Conservation (phyloP, 106 monocot species). For the Chionographis japonica region DNA sequence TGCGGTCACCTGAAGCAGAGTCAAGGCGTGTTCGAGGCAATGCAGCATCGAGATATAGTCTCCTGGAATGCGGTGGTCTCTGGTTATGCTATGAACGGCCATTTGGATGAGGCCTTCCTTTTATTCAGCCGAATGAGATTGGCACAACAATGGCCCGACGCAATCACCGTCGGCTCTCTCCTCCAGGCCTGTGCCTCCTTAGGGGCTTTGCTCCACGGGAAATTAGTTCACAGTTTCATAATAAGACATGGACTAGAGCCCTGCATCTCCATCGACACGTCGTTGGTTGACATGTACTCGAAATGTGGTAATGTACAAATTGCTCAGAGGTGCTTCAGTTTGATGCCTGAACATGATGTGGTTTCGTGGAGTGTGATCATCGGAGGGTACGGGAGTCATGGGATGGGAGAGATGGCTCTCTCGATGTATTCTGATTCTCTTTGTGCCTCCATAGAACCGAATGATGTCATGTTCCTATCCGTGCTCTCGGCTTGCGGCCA, state of each 20-base stretch:
- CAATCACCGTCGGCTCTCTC: constrained; percentile 45
- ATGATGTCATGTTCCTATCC: constrained; percentile 40
- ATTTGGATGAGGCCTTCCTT: constrained; percentile 28
- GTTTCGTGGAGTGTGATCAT: constrained; percentile 46
- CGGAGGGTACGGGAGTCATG: constrained; percentile 38
- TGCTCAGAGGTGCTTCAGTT: constrained; percentile 30
- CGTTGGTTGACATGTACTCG: constrained; percentile 54
- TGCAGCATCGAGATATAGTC: constrained; percentile 45
- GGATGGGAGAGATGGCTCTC: constrained; percentile 30
- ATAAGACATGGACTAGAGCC: constrained; percentile 15
- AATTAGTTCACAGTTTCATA: constrained; percentile 34
- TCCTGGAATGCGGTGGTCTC: constrained; percentile 71
- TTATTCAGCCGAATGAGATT: constrained; percentile 37
- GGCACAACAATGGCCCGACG: constrained; percentile 26
- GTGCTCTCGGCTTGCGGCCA: constrained; percentile 50
- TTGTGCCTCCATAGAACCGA: constrained; percentile 24
- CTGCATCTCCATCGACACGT: constrained; percentile 36
- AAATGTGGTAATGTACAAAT: constrained; percentile 36
- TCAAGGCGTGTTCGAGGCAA: constrained; percentile 27
- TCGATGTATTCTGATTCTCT: constrained; percentile 21
- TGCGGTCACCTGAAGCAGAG: constrained; percentile 31
- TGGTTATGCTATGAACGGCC: constrained; percentile 41
- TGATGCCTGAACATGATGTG: constrained; percentile 25
- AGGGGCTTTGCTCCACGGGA: constrained; percentile 49
- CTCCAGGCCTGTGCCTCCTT: constrained; percentile 54